A percentile compares a stretch with the other conserved stretches of the same genome.
Evolutionary conservation across 1,139 yeast species (phyloP).

Genomic region (Suhomyces atakaporum): DNA sequence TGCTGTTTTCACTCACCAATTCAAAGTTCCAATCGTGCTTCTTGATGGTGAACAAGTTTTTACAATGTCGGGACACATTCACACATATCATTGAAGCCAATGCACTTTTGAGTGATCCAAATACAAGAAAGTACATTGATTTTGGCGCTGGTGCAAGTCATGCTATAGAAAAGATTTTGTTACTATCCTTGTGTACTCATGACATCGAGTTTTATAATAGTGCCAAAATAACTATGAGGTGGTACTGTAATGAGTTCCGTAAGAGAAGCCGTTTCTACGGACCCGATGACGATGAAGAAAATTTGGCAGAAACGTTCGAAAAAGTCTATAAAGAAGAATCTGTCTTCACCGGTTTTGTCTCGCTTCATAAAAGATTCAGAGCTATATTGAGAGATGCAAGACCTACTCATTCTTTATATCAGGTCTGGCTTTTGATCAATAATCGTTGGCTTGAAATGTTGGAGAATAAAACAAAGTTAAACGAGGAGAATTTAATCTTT

Average conservation of each 20-base stretch:
- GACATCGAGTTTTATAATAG: conserved; percentile 57
- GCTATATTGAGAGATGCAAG: conserved; percentile 55
- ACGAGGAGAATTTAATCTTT: conserved; percentile 46
- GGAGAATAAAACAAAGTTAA: conserved; percentile 23
- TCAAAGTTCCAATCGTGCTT: conserved; percentile 42
- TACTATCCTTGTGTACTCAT: conserved; percentile 56
- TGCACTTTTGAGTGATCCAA: conserved; percentile 25
- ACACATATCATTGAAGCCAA: conserved; percentile 25
- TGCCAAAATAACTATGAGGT: conserved; percentile 50
- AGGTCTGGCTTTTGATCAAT: conserved; percentile 63
- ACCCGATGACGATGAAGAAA: conserved; percentile 8
- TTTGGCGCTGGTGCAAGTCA: conserved; percentile 25
- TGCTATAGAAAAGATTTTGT: conserved; percentile 47
- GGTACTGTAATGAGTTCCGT: conserved; percentile 42
- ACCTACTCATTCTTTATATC: conserved; percentile 62
- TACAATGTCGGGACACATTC: conserved; percentile 27
- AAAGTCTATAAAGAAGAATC: conserved; percentile 57
- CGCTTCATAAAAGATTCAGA: conserved; percentile 68
- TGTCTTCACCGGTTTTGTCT: conserved; percentile 74
- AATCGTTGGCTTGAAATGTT: conserved; percentile 51
- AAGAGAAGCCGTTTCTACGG: conserved; percentile 8
- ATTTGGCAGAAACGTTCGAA: conserved; percentile 45
- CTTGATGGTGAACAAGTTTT: conserved; percentile 37
- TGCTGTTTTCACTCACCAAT: conserved; percentile 37
- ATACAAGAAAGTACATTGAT: conserved; percentile 21